Conservation (phyloP, 2,329 filamentous ascomycete genomes). For the Colletotrichum chlorophyti region DNA sequence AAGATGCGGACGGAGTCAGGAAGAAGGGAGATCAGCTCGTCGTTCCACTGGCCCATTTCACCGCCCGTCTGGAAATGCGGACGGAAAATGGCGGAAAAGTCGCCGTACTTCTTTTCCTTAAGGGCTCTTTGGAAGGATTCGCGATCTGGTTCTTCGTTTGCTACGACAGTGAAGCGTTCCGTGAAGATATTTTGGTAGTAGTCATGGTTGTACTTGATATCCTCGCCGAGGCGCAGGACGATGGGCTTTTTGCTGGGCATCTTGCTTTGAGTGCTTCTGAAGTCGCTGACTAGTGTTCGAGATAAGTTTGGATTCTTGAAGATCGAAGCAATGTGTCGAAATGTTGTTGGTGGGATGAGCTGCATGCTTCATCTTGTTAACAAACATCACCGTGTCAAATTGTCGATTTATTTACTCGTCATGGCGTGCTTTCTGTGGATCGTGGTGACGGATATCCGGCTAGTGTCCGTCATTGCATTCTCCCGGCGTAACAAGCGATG, state of each 20-base stretch:
- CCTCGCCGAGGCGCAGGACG: constrained; percentile 51
- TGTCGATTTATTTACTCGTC: too few relatives aligned
- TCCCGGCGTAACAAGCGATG: too few relatives aligned
- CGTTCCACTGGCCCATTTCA: constrained; percentile 68
- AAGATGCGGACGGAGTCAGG: constrained; percentile 62
- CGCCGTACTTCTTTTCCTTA: constrained; percentile 42
- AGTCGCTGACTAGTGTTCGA: neutral
- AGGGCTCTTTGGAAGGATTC: constrained; percentile 47
- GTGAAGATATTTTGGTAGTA: constrained; percentile 46
- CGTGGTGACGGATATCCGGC: too few relatives aligned
- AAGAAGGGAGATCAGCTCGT: constrained; percentile 59
- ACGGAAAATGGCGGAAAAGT: constrained; percentile 52
- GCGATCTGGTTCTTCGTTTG: constrained; percentile 43
- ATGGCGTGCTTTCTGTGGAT: too few relatives aligned
- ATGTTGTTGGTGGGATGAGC: too few relatives aligned
- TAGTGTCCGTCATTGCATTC: too few relatives aligned
- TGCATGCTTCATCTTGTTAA: too few relatives aligned
- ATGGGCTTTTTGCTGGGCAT: constrained; percentile 36
- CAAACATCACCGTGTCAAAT: too few relatives aligned
- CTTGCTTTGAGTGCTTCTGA: neutral
- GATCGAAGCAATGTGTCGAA: too few relatives aligned
- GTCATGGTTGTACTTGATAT: constrained; percentile 54
- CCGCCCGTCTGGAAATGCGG: constrained; percentile 68
- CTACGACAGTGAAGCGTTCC: constrained; percentile 47
- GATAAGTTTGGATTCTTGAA: too few relatives aligned